Conservation (phyloP, 441 rosid genomes). For the Isatis lusitanica region DNA sequence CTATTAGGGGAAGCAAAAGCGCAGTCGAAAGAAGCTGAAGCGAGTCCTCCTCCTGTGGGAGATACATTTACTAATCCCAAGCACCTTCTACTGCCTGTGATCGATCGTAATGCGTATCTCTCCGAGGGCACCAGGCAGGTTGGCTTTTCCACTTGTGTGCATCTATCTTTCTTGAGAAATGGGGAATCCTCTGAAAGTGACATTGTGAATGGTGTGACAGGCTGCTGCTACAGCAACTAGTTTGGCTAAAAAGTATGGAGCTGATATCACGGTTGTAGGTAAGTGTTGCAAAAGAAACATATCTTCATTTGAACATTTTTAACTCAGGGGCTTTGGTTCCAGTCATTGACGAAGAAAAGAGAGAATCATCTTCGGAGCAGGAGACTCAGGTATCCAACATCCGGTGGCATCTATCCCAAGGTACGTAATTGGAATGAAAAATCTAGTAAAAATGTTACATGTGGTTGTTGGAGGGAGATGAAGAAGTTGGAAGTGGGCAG, state of each 20-base stretch:
- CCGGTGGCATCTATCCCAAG: slow-evolving; percentile 89
- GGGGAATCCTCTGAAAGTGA: neutral
- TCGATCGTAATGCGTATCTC: slow-evolving; percentile 80
- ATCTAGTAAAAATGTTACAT: neutral
- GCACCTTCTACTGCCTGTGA: slow-evolving; percentile 82
- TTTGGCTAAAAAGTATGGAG: slow-evolving; percentile 86
- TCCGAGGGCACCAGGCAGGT: slow-evolving; percentile 95
- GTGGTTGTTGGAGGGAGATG: neutral
- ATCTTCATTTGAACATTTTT: neutral
- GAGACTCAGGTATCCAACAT: slow-evolving; percentile 79
- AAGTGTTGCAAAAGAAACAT: neutral
- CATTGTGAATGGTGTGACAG: slow-evolving; percentile 31
- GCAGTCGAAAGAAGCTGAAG: slow-evolving; percentile 58
- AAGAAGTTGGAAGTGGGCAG: slow-evolving; percentile 33
- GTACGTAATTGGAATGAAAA: slow-evolving; percentile 33
- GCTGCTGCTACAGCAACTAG: slow-evolving; percentile 88
- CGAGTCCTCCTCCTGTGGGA: slow-evolving; percentile 37
- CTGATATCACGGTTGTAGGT: slow-evolving; percentile 94
- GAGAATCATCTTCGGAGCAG: slow-evolving; percentile 72
- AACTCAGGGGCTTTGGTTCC: slow-evolving; percentile 23
- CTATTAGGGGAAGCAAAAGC: slow-evolving; percentile 49
- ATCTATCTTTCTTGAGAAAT: neutral
- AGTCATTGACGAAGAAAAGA: slow-evolving; percentile 79
- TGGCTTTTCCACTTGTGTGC: neutral
- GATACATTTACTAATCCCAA: slow-evolving; percentile 63